Base-by-base conservation (phyloP, 139 green algal genomes). In the Coelastrella sp. region DNA sequence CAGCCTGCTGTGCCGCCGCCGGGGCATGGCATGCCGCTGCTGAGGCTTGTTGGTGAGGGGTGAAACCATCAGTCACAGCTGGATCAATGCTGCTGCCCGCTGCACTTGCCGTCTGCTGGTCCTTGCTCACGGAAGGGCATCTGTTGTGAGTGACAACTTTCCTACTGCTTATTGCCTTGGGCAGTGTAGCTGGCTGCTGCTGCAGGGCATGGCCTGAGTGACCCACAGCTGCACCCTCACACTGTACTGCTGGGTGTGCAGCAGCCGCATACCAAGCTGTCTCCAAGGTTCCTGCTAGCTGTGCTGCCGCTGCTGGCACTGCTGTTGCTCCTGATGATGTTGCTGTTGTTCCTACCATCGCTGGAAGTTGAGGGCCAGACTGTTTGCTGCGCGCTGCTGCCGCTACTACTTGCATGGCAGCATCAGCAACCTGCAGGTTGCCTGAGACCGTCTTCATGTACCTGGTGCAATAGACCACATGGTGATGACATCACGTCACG, bases 381-480 rank as follows among this genome's bases (percentile, higher is more conserved):
- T 87, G 82, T 27, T 87, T 76, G 61, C 84, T 81, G 35, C 49
- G 84, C 19, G 84, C 68, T 72, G 84, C 84, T 17, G 68, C 68
- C 8, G 68, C 84, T 57, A 80, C 68, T 24, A 35, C 24, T 57
- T 81, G 66, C 84, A 88, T 88, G 35, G 84, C 68, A 7, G 19
- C 68, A 56, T 88, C 84, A n/a, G 84, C 68, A 68, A 66, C 84
- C 60, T 88, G 35, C 35, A 88, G 20, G 49, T 88, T 88, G 7
- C 68, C 49, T 24, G 84, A 88, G 3, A 88, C 68, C n/a, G 66
- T 88, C n/a, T 88, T 66, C n/a, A 88, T 88, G 49, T 57, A 56
- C 84, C 84, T 88, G 82, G 35, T 49, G 35, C 35, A 49, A 49
- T 49, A 49, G 35, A 49, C 35, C 35, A 57, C 35, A 49, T 49